Evolutionary conservation across 78 protist genomes (phyloP).

Genomic region (Tieghemostelium lacteum): DNA sequence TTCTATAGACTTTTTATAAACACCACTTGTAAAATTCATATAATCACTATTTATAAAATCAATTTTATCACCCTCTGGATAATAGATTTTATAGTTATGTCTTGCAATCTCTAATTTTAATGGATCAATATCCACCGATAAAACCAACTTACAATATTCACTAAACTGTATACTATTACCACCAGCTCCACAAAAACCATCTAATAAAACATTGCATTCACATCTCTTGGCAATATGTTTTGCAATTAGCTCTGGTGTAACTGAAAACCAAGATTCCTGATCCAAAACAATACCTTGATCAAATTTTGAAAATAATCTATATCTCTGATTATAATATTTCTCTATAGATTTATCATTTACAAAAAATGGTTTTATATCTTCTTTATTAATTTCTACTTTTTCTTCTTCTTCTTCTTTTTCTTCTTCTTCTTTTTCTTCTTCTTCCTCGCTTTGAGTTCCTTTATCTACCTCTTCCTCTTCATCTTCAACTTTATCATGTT

Average conservation of each 20-base stretch:
- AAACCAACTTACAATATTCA: constrained; percentile 25
- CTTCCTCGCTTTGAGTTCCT: neutral
- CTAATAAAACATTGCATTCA: constrained; percentile 30
- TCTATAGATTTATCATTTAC: neutral
- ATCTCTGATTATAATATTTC: constrained; percentile 64
- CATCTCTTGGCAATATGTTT: constrained; percentile 71
- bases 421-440: neutral
- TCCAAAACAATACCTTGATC: constrained; percentile 81
- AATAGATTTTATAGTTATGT: constrained; percentile 47
- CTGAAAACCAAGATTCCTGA: constrained; percentile 80
- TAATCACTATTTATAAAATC: constrained; percentile 45
- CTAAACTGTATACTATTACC: constrained; percentile 73
- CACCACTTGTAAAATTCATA: neutral
- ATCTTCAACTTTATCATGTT: neutral
- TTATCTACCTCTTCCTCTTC: neutral
- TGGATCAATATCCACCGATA: constrained; percentile 37
- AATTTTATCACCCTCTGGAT: neutral
- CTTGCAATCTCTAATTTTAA: constrained; percentile 40
- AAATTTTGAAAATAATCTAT: constrained; percentile 64
- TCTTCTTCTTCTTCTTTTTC: no score
- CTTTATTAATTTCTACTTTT: no score
- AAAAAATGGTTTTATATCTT: neutral
- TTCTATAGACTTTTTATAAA: constrained; percentile 17
- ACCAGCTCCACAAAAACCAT: constrained; percentile 82
- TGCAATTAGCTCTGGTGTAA: constrained; percentile 80